Conservation (phyloP, 176 grass and related monocot species). For the Luzula sylvatica region DNA sequence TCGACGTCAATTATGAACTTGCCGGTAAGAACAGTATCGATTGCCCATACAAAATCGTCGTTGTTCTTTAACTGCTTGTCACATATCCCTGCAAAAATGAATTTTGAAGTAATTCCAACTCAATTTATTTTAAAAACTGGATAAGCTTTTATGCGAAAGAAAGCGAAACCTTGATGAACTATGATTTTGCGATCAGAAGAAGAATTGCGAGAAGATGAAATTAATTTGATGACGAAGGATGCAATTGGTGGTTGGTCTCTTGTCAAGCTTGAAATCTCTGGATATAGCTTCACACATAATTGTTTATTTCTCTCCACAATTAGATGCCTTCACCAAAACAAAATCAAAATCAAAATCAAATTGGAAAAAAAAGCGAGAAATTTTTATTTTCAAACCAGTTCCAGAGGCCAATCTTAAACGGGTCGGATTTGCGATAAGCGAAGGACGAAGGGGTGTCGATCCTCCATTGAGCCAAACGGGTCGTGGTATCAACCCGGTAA, state of each 20-base stretch:
- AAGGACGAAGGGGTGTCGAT: slow-evolving; percentile 63
- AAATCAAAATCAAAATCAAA: not conserved
- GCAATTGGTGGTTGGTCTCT: slow-evolving; percentile 67
- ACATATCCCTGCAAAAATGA: slow-evolving; percentile 47
- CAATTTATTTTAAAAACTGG: not conserved
- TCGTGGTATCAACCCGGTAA: slow-evolving; percentile 65
- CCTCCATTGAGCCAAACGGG: slow-evolving; percentile 83
- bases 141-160: slow-evolving; percentile 11
- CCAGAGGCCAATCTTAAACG: slow-evolving; percentile 92
- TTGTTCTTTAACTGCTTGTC: slow-evolving; percentile 72
- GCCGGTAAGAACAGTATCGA: slow-evolving; percentile 61
- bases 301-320: slow-evolving; percentile 94
- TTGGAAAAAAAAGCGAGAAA: not conserved
- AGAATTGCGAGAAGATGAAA: slow-evolving; percentile 48
- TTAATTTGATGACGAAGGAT: slow-evolving; percentile 81
- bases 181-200: slow-evolving; percentile 58
- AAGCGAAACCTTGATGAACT: slow-evolving; percentile 55
- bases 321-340: slow-evolving; percentile 48
- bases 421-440: slow-evolving; percentile 81
- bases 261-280: slow-evolving; percentile 44
- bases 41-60: slow-evolving; percentile 85
- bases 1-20: slow-evolving; percentile 93
- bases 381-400: slow-evolving; percentile 44
- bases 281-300: slow-evolving; percentile 68
- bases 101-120: slow-evolving; percentile 5